phyloP scores from a whole-genome alignment of 2,329 filamentous ascomycete species.

The Colletotrichum spaethianum region DNA sequence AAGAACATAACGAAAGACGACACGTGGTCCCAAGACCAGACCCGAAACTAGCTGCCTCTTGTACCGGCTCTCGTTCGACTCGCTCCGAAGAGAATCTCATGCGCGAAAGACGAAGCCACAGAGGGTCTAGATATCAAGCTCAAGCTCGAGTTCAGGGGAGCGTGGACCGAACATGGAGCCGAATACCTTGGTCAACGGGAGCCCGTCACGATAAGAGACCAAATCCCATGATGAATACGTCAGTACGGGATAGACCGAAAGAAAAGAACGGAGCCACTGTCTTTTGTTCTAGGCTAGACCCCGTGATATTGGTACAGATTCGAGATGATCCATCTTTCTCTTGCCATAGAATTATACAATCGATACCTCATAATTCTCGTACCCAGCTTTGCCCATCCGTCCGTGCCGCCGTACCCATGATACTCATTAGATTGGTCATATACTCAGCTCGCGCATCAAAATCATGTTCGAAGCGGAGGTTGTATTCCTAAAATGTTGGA shows the following conservation, averaged over 20 bases:
- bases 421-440: conserved; percentile 25
- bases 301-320: conserved; percentile 31
- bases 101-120: not conserved
- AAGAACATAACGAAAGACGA: not conserved
- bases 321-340: conserved; percentile 35
- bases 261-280: conserved; percentile 18
- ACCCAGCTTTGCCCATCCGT: not conserved
- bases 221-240: not conserved
- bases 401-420: conserved; percentile 8
- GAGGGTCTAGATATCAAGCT: not conserved
- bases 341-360: conserved; percentile 39
- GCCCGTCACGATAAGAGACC: not conserved
- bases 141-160: not conserved
- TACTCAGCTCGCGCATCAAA: not conserved
- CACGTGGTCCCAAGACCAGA: not conserved
- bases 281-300: conserved; percentile 22
- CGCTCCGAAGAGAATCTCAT: not conserved
- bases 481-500: not conserved
- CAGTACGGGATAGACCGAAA: not conserved
- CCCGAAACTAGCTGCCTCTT: not conserved
- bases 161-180: not conserved
- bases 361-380: conserved; percentile 34
- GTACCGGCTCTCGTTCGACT: too few species aligned
- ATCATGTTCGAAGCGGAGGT: not conserved
- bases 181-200: not conserved